Base-by-base conservation (phyloP, 2,329 filamentous ascomycete genomes). In the Dactylonectria macrodidyma region DNA sequence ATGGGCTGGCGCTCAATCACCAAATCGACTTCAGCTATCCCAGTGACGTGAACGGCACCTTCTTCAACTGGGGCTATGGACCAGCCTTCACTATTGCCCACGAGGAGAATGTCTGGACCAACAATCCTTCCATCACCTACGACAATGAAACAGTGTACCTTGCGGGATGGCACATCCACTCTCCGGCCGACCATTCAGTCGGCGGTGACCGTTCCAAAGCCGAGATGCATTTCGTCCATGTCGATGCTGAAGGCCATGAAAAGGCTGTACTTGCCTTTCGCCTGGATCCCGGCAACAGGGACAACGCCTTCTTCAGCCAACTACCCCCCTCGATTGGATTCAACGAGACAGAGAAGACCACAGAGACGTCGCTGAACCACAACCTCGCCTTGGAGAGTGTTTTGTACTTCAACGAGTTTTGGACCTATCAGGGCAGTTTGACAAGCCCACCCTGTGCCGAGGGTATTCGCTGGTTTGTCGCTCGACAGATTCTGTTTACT, bases 81-180 rank as follows among this genome's bases (percentile, higher is more conserved):
- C 67, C 67, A 1, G 71, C 71, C 1, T 73, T 72, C 14, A 73
- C 71, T 0, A 51, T 74, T 7, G 51, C 62, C 3, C 69, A 73
- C 3, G 69, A 73, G 2, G 64, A 73, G 1, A 14, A 36, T 0
- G 38, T 55, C 1, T 72, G 71, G 71, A 56, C 52, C 0, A 5
- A 52, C 0, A 73, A 73, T 36, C 71, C 71, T 1, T 72, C 69
- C 0, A 65, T 73, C 47, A 66, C 56, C 19, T 73, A 68, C 12
- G 71, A 73, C 41, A 70, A 73, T 4, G 64, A 73, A 12, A 73
- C 71, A 0, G 61, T 73, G 7, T 73, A 73, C 5, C 67, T 73
- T 22, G 63, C 65, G 2, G 71, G 71, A 12, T 73, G 71, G 71
- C 71, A 73, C 36, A 73, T 73, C 1, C 71, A 73, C 8, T 56